phyloP scores from a whole-genome alignment of 352 stramenopile species.

The Globisporangium takayamanum region DNA sequence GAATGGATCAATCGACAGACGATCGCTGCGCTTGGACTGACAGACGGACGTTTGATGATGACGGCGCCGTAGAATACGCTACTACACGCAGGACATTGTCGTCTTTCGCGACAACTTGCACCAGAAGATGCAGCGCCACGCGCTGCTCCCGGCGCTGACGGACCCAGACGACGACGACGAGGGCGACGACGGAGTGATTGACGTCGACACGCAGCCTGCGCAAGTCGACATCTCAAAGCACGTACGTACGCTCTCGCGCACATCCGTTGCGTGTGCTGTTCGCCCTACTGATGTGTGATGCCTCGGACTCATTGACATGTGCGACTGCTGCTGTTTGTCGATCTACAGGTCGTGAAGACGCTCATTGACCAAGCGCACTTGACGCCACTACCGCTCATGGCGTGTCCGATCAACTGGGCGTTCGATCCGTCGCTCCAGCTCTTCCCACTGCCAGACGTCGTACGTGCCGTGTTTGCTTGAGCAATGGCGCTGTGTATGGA shows the following conservation, averaged over 20 bases:
- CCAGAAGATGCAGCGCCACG: constrained; percentile 87
- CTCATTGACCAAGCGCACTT: constrained; percentile 93
- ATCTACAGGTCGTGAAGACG: constrained; percentile 65
- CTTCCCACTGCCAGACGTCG: constrained; percentile 89
- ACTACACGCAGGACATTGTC: constrained; percentile 92
- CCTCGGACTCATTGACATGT: no score
- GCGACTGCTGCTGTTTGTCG: neutral
- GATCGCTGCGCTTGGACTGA: neutral
- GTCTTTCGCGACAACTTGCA: constrained; percentile 91
- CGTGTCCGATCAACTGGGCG: constrained; percentile 91
- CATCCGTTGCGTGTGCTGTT: neutral
- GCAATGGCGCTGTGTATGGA: neutral
- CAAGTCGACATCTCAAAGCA: constrained; percentile 81
- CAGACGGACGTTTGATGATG: neutral
- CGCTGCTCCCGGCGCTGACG: constrained; percentile 51
- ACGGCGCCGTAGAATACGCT: constrained; percentile 53
- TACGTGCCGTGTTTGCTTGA: constrained; percentile 18
- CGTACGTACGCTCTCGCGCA: constrained; percentile 20
- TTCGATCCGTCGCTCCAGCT: constrained; percentile 90
- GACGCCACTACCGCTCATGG: constrained; percentile 82
- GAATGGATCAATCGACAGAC: neutral
- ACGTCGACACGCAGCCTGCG: constrained; percentile 8
- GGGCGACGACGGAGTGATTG: constrained; percentile 15
- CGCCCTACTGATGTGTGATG: neutral
- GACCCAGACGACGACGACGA: constrained; percentile 20